Conservation (phyloP, 176 grass and related monocot species). For the Eragrostis curvula region DNA sequence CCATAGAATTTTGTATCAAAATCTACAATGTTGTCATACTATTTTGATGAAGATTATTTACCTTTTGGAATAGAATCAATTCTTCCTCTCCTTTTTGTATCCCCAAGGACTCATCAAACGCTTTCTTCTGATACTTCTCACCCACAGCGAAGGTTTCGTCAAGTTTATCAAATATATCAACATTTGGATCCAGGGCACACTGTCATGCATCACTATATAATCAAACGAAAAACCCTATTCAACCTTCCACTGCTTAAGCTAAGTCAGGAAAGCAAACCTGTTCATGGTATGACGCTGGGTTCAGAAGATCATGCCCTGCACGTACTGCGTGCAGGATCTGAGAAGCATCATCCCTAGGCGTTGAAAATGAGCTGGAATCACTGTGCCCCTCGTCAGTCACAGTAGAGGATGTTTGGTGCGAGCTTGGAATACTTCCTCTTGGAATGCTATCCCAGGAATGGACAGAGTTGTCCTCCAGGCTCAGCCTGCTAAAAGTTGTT, state of each 20-base stretch:
- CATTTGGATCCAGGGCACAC: conserved; percentile 43
- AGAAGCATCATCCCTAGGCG: conserved; percentile 28
- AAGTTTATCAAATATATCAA: conserved; percentile 42
- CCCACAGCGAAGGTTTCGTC: conserved; percentile 42
- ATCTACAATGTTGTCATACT: conserved; percentile 6
- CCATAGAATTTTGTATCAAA: conserved; percentile 15
- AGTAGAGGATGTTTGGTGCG: conserved; percentile 31
- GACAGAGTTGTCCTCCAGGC: conserved; percentile 28
- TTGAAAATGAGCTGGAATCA: conserved; percentile 29
- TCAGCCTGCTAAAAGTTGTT: conserved; percentile 39
- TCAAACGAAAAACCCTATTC: conserved; percentile 18
- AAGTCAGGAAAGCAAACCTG: conserved; percentile 33
- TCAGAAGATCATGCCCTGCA: not conserved
- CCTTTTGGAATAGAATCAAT: conserved; percentile 32
- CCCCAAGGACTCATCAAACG: conserved; percentile 47
- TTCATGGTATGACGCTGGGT: conserved; percentile 28
- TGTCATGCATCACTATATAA: conserved; percentile 39
- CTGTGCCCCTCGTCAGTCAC: conserved; percentile 41
- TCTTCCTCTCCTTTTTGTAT: conserved; percentile 48
- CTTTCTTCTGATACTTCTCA: conserved; percentile 45
- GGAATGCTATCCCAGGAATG: conserved; percentile 42
- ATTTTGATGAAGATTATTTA: conserved; percentile 27
- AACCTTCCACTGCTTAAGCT: not conserved
- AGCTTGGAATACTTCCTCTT: conserved; percentile 35
- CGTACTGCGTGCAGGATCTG: conserved; percentile 12